phyloP scores from a whole-genome alignment of 139 green algal genomes.

The Astrephomene gubernaculifera region DNA sequence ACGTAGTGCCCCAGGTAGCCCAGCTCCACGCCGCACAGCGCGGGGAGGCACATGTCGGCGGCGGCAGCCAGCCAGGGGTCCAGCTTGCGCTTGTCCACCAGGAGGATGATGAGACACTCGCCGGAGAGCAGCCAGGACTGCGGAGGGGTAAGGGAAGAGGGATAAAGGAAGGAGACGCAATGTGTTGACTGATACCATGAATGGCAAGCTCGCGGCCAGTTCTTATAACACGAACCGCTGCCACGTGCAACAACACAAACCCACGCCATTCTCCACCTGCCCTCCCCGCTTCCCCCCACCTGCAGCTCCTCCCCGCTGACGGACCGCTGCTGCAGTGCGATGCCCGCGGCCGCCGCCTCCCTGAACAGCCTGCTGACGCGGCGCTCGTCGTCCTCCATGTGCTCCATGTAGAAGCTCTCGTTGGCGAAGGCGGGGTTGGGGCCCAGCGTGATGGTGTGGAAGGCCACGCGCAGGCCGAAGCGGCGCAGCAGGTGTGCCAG shows the following conservation, averaged over 20 bases:
- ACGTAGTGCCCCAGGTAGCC: constrained; percentile 57
- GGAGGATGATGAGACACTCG: constrained; percentile 75
- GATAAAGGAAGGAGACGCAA: too few species aligned
- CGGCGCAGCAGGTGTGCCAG: constrained; percentile 86
- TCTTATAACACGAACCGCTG: too few species aligned
- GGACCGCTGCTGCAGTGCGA: constrained; percentile 65
- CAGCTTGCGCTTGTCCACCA: constrained; percentile 89
- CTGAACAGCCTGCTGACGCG: constrained; percentile 86
- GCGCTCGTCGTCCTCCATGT: constrained; percentile 79
- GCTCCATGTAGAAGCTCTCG: constrained; percentile 90
- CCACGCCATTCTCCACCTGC: background rate
- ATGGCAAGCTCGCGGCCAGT: too few species aligned
- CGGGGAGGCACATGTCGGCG: constrained; percentile 5
- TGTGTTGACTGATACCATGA: too few species aligned
- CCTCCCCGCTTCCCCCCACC: background rate
- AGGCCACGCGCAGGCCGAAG: constrained; percentile 74
- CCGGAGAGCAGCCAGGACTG: constrained; percentile 54
- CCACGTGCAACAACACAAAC: too few species aligned
- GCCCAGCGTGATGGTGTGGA: constrained; percentile 84
- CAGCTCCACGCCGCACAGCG: constrained; percentile 40
- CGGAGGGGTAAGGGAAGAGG: too few species aligned
- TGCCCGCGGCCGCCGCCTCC: constrained; percentile 60
- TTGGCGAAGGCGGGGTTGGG: constrained; percentile 84
- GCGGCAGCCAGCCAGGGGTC: constrained; percentile 30
- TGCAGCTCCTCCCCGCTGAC: constrained; percentile 59